Conservation (phyloP, 345 rosid species). For the Trapa incisa region DNA sequence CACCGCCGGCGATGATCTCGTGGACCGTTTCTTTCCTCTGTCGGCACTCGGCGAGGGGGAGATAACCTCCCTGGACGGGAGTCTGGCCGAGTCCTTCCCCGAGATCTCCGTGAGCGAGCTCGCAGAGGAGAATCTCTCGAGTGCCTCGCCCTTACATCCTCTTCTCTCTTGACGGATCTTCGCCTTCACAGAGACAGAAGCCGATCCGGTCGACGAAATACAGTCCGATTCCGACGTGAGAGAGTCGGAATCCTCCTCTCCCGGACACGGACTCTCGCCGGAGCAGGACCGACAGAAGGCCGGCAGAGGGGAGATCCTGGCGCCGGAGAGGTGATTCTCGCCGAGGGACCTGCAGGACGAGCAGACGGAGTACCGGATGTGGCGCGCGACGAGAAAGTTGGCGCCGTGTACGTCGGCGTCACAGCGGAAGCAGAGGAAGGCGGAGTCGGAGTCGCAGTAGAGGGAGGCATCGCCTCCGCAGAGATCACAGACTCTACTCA, state of each 20-base stretch:
- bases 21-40: background rate
- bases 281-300: slow-evolving; percentile 3
- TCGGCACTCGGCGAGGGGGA: background rate
- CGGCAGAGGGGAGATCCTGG: background rate
- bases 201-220: slow-evolving; percentile 20
- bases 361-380: slow-evolving; percentile 23
- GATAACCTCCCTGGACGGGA: background rate
- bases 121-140: slow-evolving; percentile 3
- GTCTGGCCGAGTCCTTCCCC: slow-evolving; percentile 5
- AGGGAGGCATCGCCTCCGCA: slow-evolving; percentile 22
- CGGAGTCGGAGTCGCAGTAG: slow-evolving; percentile 34
- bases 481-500: slow-evolving; percentile 22
- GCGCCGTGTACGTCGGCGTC: slow-evolving; percentile 31
- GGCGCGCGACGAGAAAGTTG: slow-evolving; percentile 50
- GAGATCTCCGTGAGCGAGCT: slow-evolving; percentile 9
- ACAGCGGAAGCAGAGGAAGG: slow-evolving; percentile 32
- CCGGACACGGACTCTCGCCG: background rate
- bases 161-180: background rate
- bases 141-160: background rate
- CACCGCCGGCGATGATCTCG: background rate
- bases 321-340: slow-evolving; percentile 11
- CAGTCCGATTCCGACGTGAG: slow-evolving; percentile 18
- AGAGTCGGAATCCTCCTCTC: slow-evolving; percentile 3
- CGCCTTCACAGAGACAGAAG: background rate
- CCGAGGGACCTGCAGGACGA: slow-evolving; percentile 10